Evolutionary conservation across 1,139 yeast species (phyloP), one percentile per base, ranked within the genome.

Genomic region (Candida buenavistaensis): DNA sequence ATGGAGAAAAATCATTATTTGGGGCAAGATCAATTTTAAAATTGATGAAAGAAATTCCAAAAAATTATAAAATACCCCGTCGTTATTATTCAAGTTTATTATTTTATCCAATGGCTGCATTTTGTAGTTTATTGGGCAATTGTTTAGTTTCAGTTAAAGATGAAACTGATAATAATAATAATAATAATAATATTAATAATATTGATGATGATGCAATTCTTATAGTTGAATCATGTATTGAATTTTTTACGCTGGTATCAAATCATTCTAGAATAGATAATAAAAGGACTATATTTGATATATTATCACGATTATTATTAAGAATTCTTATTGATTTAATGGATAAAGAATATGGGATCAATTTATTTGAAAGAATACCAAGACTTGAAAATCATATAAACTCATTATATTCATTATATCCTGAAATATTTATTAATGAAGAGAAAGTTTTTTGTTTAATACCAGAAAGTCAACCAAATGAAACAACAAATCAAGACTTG

Each of bases 81-180:
- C 14, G 33, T 19, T 17, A 53, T 32, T 48, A 51, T 36, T 57
- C 60, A 24, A 62, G 68, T 62, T 36, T 58, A 23, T 39, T 55
- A 20, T 57, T 55, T 33, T 64, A 53, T 38, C 68, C 69, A 1
- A 43, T 61, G 22, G 48, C 59, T 19, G 72, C 73, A 2, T 63
- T 52, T 36, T 49, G 64, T 33, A 56, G 53, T 32, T 36, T 68
- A 6, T 38, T 61, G 13, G 59, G 66, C 0, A 51, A 57, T 27
- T 55, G 66, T 33, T 45, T 66, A 15, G 37, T 37, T 6, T 39
- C 24, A 20, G 40, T 46, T 3, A 35, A 36, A 9, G 41, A 35
- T 6, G n/a, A 23, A 13, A 35, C 28, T 17, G 30, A n/a, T n/a
- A n/a, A n/a, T n/a, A n/a, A n/a, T n/a, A n/a, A n/a, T n/a, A n/a